Percentiles rank a stretch among this genome's conserved stretches.
Conservation (phyloP, 2,329 filamentous ascomycete genomes). For the Fusarium armeniacum region DNA sequence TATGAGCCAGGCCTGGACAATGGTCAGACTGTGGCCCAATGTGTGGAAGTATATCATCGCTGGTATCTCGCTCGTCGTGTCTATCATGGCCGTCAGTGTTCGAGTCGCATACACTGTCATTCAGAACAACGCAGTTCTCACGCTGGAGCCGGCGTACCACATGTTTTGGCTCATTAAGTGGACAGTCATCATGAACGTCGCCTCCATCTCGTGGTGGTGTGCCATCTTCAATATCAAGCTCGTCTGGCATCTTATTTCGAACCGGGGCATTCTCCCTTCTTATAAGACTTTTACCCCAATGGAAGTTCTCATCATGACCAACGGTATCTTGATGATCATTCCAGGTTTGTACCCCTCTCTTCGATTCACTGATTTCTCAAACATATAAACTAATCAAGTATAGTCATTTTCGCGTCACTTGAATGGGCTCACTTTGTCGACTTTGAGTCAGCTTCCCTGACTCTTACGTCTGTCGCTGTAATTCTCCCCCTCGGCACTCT, state of each 20-base stretch:
- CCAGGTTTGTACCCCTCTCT: conserved; percentile 59
- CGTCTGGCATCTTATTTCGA: conserved; percentile 62
- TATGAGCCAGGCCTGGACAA: conserved; percentile 66
- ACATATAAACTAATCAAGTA: neutral
- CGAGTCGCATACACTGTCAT: conserved; percentile 55
- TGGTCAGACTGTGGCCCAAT: conserved; percentile 64
- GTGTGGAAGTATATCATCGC: conserved; percentile 52
- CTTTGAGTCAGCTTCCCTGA: conserved; percentile 66
- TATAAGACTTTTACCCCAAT: conserved; percentile 62
- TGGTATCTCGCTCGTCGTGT: conserved; percentile 55
- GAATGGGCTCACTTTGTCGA: conserved; percentile 59
- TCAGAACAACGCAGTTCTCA: conserved; percentile 54
- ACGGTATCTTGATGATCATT: conserved; percentile 68
- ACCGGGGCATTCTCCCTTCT: conserved; percentile 62
- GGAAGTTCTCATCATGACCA: conserved; percentile 69
- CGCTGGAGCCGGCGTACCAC: conserved; percentile 37
- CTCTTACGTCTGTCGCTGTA: conserved; percentile 64
- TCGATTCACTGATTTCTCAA: neutral
- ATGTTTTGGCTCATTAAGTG: conserved; percentile 58
- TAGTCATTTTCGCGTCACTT: conserved; percentile 67
- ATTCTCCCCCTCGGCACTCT: conserved; percentile 67
- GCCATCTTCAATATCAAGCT: conserved; percentile 68
- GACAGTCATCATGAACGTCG: conserved; percentile 57
- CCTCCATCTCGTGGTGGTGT: conserved; percentile 67
- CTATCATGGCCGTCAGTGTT: conserved; percentile 52